Percentiles rank a stretch among this genome's conserved stretches.
phyloP scores from a whole-genome alignment of 495 filamentous ascomycete species.

The Acidiella bohemica region DNA sequence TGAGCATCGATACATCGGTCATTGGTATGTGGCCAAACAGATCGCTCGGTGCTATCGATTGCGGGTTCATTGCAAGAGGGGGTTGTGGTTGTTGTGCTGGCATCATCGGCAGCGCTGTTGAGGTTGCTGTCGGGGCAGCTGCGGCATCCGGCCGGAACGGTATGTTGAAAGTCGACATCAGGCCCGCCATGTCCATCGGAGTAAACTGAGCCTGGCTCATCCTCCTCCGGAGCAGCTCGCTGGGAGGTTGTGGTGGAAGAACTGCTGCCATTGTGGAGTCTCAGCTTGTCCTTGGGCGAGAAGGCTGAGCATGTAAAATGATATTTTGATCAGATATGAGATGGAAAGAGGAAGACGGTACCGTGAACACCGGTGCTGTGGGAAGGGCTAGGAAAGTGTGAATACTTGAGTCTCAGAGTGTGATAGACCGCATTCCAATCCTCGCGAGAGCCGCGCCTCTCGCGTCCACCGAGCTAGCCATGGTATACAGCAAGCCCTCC shows the following conservation, averaged over 20 bases:
- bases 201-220: constrained; percentile 12
- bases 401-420: too few species aligned
- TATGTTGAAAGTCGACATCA: constrained; percentile 15
- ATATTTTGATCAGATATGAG: not conserved
- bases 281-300: not conserved
- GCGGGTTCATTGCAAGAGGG: not conserved
- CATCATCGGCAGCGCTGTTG: constrained; percentile 2
- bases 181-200: constrained; percentile 2
- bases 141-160: constrained; percentile 8
- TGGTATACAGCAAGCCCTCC: not conserved
- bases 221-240: constrained; percentile 10
- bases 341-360: not conserved
- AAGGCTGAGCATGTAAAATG: not conserved
- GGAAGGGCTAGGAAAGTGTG: not conserved
- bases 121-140: not conserved
- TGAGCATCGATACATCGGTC: not conserved
- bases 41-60: not conserved
- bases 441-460: too few species aligned
- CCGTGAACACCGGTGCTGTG: not conserved
- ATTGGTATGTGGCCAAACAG: not conserved
- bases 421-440: too few species aligned
- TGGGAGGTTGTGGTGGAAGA: constrained; percentile 2
- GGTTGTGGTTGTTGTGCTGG: constrained; percentile 3
- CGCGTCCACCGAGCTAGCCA: not conserved
- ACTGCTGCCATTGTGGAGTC: constrained; percentile 5